Evolutionary conservation across 176 grass and related monocot species (phyloP), one percentile per base, ranked within the genome.

Genomic region (Oryza meyeriana): DNA sequence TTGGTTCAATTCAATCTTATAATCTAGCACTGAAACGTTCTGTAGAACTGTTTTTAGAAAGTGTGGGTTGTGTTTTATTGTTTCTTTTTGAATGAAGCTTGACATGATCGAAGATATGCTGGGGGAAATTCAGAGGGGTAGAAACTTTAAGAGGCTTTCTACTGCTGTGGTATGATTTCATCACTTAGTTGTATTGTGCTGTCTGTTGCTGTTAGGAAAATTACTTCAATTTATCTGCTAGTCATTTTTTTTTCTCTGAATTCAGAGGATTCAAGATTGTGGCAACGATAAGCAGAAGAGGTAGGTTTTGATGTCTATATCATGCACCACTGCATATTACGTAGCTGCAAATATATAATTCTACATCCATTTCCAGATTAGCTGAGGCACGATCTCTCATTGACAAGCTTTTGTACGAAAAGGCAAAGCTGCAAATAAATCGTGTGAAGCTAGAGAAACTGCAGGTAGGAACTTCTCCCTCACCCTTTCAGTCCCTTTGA

Each of bases 361-460:
- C 40, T 65, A 55, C 52, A 29, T 66, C 22, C 16, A 18, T 88
- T 47, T 58, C 10, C 79, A 91, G 96, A 79, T 33, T 95, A 84
- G 81, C 85, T 22, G 92, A 95, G 71, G 93, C 79, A 79, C 81
- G 40, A 74, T 81, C 32, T 79, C 88, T 98, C 64, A 89, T 93
- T 78, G 88, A 86, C 66, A 91, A 89, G 69, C 83, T 95, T 86
- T 76, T 85, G 42, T 90, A 88, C 65, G 89, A 91, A 79, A 87
- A 85, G 68, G 69, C 91, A 69, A 98, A 95, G 66, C 63, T 88
- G 80, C 87, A 93, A 90, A 78, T 95, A 88, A 90, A 93, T 75
- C 78, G 30, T 81, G 59, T 88, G 45, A 93, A 95, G 87, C 83
- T 93, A 64, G 75, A 87, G 74, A 87, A 95, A 87, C 77, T 95